Conservation (phyloP, 1,139 yeast species). For the Yamadazyma triangularis region DNA sequence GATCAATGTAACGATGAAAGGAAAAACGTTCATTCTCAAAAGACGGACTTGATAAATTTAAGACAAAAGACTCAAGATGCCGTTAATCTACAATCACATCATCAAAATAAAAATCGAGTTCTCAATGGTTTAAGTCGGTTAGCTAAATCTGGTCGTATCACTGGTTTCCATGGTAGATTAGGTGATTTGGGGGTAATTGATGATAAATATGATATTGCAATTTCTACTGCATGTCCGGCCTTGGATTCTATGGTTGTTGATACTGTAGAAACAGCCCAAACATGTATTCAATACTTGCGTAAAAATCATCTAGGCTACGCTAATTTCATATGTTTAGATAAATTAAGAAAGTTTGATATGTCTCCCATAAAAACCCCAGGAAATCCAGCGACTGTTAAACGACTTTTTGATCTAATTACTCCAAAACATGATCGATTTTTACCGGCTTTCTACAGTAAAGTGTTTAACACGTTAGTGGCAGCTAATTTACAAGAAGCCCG, state of each 20-base stretch:
- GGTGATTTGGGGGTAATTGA: conserved; percentile 92
- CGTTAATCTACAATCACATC: conserved; percentile 47
- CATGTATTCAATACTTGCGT: conserved; percentile 82
- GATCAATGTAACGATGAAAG: conserved; percentile 51
- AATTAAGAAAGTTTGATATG: conserved; percentile 61
- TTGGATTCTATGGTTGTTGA: conserved; percentile 93
- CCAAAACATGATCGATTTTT: conserved; percentile 65
- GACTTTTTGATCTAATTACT: conserved; percentile 78
- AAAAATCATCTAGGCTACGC: conserved; percentile 87
- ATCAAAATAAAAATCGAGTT: conserved; percentile 71
- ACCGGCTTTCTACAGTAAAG: conserved; percentile 86
- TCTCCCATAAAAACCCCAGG: conserved; percentile 58
- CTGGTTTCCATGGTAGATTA: conserved; percentile 83
- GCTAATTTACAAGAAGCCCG: conserved; percentile 75
- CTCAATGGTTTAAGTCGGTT: conserved; percentile 64
- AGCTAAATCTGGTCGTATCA: conserved; percentile 76
- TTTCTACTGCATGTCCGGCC: conserved; percentile 92
- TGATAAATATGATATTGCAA: conserved; percentile 83
- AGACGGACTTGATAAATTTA: conserved; percentile 46
- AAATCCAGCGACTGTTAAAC: conserved; percentile 67
- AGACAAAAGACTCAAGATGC: conserved; percentile 70
- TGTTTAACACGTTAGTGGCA: conserved; percentile 87
- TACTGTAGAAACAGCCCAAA: conserved; percentile 88
- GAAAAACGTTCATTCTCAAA: conserved; percentile 46
- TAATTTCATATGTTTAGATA: conserved; percentile 74